Percentiles rank a stretch among this genome's conserved stretches.
phyloP scores from a whole-genome alignment of 345 rosid genomes.

The Punica granatum region DNA sequence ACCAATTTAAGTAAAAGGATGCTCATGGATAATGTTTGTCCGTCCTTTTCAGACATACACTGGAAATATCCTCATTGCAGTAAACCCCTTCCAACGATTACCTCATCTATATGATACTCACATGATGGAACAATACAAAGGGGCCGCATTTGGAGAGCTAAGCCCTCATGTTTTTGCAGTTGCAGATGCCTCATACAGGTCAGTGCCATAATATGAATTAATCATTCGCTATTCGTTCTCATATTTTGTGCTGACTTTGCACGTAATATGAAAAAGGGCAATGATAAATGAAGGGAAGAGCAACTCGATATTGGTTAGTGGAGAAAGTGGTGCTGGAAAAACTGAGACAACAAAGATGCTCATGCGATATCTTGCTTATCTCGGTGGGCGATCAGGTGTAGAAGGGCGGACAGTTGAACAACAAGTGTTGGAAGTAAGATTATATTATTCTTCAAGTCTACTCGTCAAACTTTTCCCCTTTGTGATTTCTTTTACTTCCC shows the following conservation, averaged over 20 bases:
- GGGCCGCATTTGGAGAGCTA: conserved; percentile 94
- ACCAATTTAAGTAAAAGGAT: neutral
- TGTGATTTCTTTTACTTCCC: conserved; percentile 2
- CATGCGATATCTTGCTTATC: conserved; percentile 96
- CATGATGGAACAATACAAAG: conserved; percentile 99
- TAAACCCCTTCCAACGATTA: conserved; percentile 97
- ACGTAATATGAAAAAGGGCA: conserved; percentile 46
- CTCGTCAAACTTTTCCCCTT: conserved; percentile 7
- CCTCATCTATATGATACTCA: conserved; percentile 98
- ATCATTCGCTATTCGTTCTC: conserved; percentile 9
- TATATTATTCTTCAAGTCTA: conserved; percentile 5
- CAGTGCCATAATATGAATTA: conserved; percentile 13
- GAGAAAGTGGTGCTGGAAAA: conserved; percentile 99
- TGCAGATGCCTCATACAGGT: conserved; percentile 99
- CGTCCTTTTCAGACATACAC: conserved; percentile 74
- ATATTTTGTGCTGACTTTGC: conserved; percentile 21
- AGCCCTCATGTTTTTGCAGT: conserved; percentile 99
- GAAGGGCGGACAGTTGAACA: conserved; percentile 99
- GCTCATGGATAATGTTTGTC: neutral
- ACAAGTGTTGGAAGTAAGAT: conserved; percentile 95
- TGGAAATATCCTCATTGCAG: conserved; percentile 94
- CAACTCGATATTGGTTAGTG: conserved; percentile 99
- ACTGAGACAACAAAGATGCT: conserved; percentile 99
- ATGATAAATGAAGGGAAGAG: conserved; percentile 98
- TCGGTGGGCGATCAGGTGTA: conserved; percentile 98